Conservation (phyloP, 805 yeast species). For the Ogataea ramenticola region DNA sequence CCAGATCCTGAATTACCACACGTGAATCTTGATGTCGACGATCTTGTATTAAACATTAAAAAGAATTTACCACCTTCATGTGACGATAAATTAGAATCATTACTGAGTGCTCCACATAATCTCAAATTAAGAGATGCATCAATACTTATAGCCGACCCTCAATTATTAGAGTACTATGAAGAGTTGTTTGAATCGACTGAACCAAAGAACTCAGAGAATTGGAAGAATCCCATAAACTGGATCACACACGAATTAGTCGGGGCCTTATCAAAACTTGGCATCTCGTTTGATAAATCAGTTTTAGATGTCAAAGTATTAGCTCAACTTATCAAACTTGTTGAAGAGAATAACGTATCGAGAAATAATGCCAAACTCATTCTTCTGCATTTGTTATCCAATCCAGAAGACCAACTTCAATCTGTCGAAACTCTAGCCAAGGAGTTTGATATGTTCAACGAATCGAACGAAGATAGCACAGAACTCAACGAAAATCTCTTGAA, state of each 20-base stretch:
- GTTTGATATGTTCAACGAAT: slow-evolving; percentile 35
- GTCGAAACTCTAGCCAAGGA: slow-evolving; percentile 44
- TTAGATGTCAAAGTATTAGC: slow-evolving; percentile 40
- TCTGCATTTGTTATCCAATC: slow-evolving; percentile 49
- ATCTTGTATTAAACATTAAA: slow-evolving; percentile 33
- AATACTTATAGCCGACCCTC: slow-evolving; percentile 47
- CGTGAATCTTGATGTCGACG: slow-evolving; percentile 36
- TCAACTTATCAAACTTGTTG: slow-evolving; percentile 47
- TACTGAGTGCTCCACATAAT: slow-evolving; percentile 44
- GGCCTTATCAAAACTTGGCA: slow-evolving; percentile 44
- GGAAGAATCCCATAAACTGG: slow-evolving; percentile 60
- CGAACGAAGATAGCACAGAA: slow-evolving; percentile 28
- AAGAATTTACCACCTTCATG: slow-evolving; percentile 51
- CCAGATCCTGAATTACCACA: slow-evolving; percentile 88
- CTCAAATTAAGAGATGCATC: slow-evolving; percentile 70
- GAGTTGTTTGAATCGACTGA: slow-evolving; percentile 28
- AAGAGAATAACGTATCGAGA: slow-evolving; percentile 42
- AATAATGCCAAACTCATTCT: slow-evolving; percentile 64
- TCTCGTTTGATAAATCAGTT: slow-evolving; percentile 22
- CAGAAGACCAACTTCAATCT: slow-evolving; percentile 26
- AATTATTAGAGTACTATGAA: slow-evolving; percentile 46
- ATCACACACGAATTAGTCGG: slow-evolving; percentile 77
- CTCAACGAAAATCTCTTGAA: slow-evolving; percentile 22
- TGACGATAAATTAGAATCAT: slow-evolving; percentile 40
- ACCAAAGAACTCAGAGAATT: slow-evolving; percentile 20